phyloP scores from a whole-genome alignment of 1,284 basidiomycete genomes.

The Leccinum discolor region DNA sequence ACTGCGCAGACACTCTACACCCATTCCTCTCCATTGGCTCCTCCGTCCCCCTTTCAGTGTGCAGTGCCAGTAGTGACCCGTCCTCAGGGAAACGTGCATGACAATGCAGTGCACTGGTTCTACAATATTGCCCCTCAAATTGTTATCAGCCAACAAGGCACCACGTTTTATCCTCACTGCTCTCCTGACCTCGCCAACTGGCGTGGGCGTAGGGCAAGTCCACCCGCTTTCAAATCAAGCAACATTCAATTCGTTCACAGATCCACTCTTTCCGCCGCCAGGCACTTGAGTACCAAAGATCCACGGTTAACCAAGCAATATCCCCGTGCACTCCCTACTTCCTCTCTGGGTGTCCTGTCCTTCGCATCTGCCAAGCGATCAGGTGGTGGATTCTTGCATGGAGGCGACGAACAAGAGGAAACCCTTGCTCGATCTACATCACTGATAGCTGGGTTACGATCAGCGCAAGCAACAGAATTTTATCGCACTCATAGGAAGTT shows the following conservation, averaged over 20 bases:
- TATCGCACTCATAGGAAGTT: conserved; percentile 43
- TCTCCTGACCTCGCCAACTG: conserved; percentile 38
- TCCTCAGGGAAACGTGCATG: conserved; percentile 3
- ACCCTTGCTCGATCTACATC: conserved; percentile 45
- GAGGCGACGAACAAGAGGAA: conserved; percentile 51
- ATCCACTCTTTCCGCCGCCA: conserved; percentile 37
- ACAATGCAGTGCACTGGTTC: conserved; percentile 12
- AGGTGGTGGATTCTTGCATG: conserved; percentile 46
- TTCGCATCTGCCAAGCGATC: conserved; percentile 48
- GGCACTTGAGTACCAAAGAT: conserved; percentile 19
- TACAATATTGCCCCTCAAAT: conserved; percentile 43
- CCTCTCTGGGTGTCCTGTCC: conserved; percentile 45
- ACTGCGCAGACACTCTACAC: conserved; percentile 35
- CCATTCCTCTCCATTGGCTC: conserved; percentile 19
- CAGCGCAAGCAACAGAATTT: conserved; percentile 41
- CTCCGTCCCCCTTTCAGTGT: conserved; percentile 22
- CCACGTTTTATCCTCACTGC: conserved; percentile 42
- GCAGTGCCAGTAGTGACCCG: conserved; percentile 7
- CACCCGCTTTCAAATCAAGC: conserved; percentile 7
- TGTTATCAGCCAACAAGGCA: conserved; percentile 37
- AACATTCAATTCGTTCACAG: conserved; percentile 28
- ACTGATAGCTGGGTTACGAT: conserved; percentile 42
- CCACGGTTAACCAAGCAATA: conserved; percentile 17
- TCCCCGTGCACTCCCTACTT: conserved; percentile 24
- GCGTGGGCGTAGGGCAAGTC: conserved; percentile 20